Base-by-base conservation (phyloP, 345 rosid genomes). In the Rhodamnia rubescens region DNA sequence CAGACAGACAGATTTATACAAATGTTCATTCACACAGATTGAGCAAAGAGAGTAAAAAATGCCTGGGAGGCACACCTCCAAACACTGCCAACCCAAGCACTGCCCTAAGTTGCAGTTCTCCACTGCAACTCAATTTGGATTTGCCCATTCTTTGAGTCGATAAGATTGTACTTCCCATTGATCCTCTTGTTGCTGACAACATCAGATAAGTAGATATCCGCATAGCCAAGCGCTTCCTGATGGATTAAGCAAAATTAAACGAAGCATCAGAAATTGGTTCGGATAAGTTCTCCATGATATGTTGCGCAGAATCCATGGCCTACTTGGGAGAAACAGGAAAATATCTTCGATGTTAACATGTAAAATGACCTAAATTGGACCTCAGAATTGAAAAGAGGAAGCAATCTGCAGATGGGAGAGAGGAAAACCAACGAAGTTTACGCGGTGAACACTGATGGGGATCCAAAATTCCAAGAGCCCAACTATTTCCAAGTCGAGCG, bases 81-180 rank as follows among this genome's bases (percentile, higher is more conserved):
- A 36, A 36, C 13, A 6, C 82, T 50, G 74, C 53, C 29, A 61
- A 81, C 57, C 56, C 24, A 14, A 44, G 58, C 84, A 22, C 2
- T 29, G 32, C 7, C 84, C 85, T 84, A 92, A 16, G 92, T 89
- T n/a, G 94, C 87, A 74, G 95, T 90, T 92, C 98, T 92, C 99
- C 98, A 96, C 82, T 93, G 99, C 91, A 96, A 88, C 91, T 95
- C 98, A 53, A 95, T 91, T 75, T 94, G 95, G 83, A 93, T 86
- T 88, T 92, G 91, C 75, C 99, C 98, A 47, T 95, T 97, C 90
- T 92, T 95, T 8, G 99, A 97, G 91, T 94, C 98, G 69, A 95
- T 95, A 20, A 97, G 92, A 90, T 95, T 94, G 88, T 92, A 97
- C 89, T 94, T 97, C 87, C 91, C 96, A 56, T 97, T 94, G 89